Percentiles rank a stretch among this genome's conserved stretches.
Evolutionary conservation across 495 filamentous ascomycete genomes (phyloP).

Genomic region (Glonium stellatum): DNA sequence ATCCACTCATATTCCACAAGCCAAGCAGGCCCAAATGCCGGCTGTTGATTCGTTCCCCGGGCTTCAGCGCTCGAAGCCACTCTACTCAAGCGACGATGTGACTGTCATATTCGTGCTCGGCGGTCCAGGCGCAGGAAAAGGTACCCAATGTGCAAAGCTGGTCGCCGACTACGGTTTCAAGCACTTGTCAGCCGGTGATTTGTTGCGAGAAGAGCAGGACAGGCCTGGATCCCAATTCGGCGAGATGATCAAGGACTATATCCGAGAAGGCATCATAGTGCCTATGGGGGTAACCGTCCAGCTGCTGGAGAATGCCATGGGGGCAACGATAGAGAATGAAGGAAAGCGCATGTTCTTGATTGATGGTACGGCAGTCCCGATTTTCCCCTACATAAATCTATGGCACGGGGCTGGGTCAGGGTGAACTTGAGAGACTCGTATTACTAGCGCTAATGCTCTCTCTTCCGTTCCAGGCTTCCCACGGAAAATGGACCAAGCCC

Average conservation of each 20-base stretch:
- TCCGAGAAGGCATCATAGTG: slow-evolving; percentile 88
- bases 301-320: slow-evolving; percentile 88
- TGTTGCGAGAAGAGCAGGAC: slow-evolving; percentile 88
- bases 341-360: slow-evolving; percentile 67
- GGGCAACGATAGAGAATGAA: slow-evolving; percentile 45
- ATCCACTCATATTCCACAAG: slow-evolving; percentile 11
- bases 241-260: slow-evolving; percentile 79
- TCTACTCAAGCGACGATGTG: slow-evolving; percentile 72
- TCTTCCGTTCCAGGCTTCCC: slow-evolving; percentile 60
- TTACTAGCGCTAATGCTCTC: not conserved
- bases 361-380: slow-evolving; percentile 46
- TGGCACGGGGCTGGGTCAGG: not conserved
- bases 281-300: slow-evolving; percentile 98
- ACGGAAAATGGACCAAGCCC: slow-evolving; percentile 90
- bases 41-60: slow-evolving; percentile 46
- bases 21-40: slow-evolving; percentile 33
- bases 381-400: not conserved
- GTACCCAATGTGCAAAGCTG: slow-evolving; percentile 82
- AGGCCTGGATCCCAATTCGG: slow-evolving; percentile 80
- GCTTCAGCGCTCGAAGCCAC: slow-evolving; percentile 52
- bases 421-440: too few relatives aligned
- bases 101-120: slow-evolving; percentile 85
- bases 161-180: slow-evolving; percentile 86
- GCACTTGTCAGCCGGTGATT: slow-evolving; percentile 88
- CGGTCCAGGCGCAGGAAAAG: slow-evolving; percentile 72